Conservation (phyloP, 345 rosid species). For the Boechera divaricarpa region DNA sequence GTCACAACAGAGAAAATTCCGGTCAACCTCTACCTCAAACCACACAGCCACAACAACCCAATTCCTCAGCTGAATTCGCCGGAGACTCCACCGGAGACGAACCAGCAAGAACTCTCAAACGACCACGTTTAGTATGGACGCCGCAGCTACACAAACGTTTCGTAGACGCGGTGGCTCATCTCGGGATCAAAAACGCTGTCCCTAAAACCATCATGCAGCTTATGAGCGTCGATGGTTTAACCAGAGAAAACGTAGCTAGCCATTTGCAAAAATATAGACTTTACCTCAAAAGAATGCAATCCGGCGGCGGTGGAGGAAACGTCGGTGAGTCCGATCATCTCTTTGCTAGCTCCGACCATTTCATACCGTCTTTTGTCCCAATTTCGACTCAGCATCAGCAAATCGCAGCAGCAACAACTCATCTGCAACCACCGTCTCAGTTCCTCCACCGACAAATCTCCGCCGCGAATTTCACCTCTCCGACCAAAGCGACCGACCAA, state of each 20-base stretch:
- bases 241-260: conserved; percentile 84
- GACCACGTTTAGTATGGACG: conserved; percentile 86
- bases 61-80: conserved; percentile 63
- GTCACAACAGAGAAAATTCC: conserved; percentile 21
- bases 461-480: conserved; percentile 59
- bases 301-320: conserved; percentile 57
- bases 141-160: conserved; percentile 87
- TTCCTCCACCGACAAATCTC: conserved; percentile 64
- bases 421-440: conserved; percentile 59
- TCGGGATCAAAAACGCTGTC: conserved; percentile 88
- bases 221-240: conserved; percentile 86
- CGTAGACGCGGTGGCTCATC: conserved; percentile 83
- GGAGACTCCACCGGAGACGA: conserved; percentile 78
- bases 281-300: conserved; percentile 73
- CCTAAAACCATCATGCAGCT: conserved; percentile 91
- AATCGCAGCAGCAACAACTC: conserved; percentile 16
- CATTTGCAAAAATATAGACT: conserved; percentile 82
- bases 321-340: conserved; percentile 72
- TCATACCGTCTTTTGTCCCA: conserved; percentile 65
- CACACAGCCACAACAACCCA: conserved; percentile 50
- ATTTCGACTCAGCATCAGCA: conserved; percentile 65
- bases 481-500: conserved; percentile 48
- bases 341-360: conserved; percentile 88
- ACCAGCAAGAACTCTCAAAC: conserved; percentile 79
- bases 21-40: conserved; percentile 33